Percentiles rank a stretch among this genome's conserved stretches.
Conservation (phyloP, 2,329 filamentous ascomycete genomes). For the Coniochaeta sp. region DNA sequence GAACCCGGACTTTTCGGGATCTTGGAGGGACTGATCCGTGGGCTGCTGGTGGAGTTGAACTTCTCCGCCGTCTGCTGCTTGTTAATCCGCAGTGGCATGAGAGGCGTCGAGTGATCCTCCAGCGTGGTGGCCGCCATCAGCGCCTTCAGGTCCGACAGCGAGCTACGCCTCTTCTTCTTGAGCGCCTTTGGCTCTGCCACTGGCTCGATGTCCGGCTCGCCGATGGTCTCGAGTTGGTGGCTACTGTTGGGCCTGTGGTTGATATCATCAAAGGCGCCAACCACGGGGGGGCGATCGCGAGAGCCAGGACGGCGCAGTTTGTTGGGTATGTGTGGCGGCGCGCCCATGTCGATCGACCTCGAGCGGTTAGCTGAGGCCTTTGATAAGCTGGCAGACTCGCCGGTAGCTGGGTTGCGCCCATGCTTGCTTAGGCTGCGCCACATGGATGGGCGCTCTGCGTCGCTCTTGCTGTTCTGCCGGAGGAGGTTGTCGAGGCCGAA, state of each 20-base stretch:
- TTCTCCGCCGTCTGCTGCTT: slow-evolving; percentile 49
- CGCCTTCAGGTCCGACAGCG: slow-evolving; percentile 70
- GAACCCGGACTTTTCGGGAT: slow-evolving; percentile 44
- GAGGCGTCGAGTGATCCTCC: slow-evolving; percentile 30
- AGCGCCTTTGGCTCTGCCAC: slow-evolving; percentile 29
- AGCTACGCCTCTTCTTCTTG: slow-evolving; percentile 82
- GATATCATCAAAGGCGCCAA: slow-evolving; percentile 55
- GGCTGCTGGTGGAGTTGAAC: slow-evolving; percentile 44
- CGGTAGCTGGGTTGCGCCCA: slow-evolving; percentile 51
- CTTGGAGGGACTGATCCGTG: slow-evolving; percentile 39
- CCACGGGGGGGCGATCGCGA: slow-evolving; percentile 52
- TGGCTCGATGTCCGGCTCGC: slow-evolving; percentile 44
- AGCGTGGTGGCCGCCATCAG: slow-evolving; percentile 57
- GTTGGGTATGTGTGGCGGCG: slow-evolving; percentile 35
- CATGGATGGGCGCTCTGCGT: slow-evolving; percentile 66
- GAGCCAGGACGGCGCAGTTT: slow-evolving; percentile 46
- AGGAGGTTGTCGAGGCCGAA: slow-evolving; percentile 74
- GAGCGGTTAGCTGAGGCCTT: slow-evolving; percentile 62
- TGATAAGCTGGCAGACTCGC: slow-evolving; percentile 57
- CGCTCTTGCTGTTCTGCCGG: slow-evolving; percentile 70
- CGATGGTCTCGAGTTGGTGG: slow-evolving; percentile 52
- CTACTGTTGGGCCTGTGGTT: slow-evolving; percentile 48
- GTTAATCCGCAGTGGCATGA: slow-evolving; percentile 44
- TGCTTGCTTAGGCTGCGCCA: slow-evolving; percentile 88
- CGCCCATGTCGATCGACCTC: slow-evolving; percentile 69